Conservation (phyloP, 305 asterid species). For the Striga hermonthica region DNA sequence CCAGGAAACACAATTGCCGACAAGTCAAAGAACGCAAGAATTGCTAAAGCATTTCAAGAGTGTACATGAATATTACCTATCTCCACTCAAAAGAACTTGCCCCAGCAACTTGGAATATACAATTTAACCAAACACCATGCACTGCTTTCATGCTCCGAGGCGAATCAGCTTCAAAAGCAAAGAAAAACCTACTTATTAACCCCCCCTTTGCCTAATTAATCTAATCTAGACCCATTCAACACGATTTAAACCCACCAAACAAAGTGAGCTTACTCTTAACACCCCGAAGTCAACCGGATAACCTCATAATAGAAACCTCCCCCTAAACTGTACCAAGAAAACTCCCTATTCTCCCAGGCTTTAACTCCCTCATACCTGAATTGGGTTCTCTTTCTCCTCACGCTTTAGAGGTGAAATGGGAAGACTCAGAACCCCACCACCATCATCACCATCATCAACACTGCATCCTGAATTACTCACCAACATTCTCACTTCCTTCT, state of each 20-base stretch:
- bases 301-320: too few species aligned
- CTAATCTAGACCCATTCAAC: too few species aligned
- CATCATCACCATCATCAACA: constrained; percentile 38
- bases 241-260: too few species aligned
- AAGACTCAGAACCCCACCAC: constrained; percentile 29
- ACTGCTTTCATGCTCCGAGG: constrained; percentile 35
- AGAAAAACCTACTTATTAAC: constrained; percentile 52
- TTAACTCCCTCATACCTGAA: constrained; percentile 37
- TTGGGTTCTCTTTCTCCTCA: constrained; percentile 44
- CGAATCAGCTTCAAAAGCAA: constrained; percentile 32
- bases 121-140: constrained; percentile 29
- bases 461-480: constrained; percentile 40
- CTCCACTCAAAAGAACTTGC: constrained; percentile 36
- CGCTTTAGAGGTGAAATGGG: constrained; percentile 43
- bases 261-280: too few species aligned
- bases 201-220: not conserved
- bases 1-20: too few species aligned
- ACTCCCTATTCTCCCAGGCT: too few species aligned
- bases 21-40: constrained; percentile 13
- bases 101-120: constrained; percentile 51
- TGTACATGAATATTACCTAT: constrained; percentile 42
- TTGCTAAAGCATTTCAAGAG: constrained; percentile 35
- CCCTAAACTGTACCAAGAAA: too few species aligned
- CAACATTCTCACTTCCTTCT: constrained; percentile 39
- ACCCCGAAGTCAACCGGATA: too few species aligned